Evolutionary conservation across 2,329 filamentous ascomycete species (phyloP), one percentile per base, ranked within the genome.

Genomic region (Aspergillus sp.): DNA sequence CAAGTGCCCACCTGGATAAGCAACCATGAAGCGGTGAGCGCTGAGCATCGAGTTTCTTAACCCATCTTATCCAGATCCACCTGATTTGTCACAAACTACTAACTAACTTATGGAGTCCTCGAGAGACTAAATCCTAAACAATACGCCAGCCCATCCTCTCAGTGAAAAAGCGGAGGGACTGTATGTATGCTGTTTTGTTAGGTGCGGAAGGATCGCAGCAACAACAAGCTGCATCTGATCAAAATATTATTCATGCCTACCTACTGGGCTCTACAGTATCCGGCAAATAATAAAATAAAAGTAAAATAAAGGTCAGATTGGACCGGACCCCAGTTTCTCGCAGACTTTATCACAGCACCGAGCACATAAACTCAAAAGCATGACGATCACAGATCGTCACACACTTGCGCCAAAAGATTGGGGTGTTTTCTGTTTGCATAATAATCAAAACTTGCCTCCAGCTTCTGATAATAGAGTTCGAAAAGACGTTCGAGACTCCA

Each of bases 321-420:
- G 39, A 34, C 17, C n/a, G 26, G 17, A 43, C n/a, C 11, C 22
- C 43, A 55, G 36, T 44, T 18, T 20, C n/a, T 48, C 26, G 4
- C 36, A 22, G 13, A 30, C 26, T 30, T 9, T 11, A 11, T 38
- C 51, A 34, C 17, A 39, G 9, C 12, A 13, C 30, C 2, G 8
- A 9, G 9, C 18, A n/a, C 41, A 20, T 4, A 38, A 52, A 18
- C 9, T 24, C 32, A 17, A 30, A 57, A 53, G 49, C 43, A 41
- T n/a, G 55, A 24, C 38, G 55, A 57, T 57, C 55, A 32, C 13
- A 52, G 55, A 56, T 56, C 55, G 36, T 20, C 55, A 32, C 5
- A 32, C 24, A 18, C 45, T 43, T 53, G 26, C 3, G 13, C 26
- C 30, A 13, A 15, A 44, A 45, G 41, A 51, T 41, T n/a, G 45